A percentile compares a stretch with the other conserved stretches of the same genome.
Conservation (phyloP, 1,284 basidiomycete species). For the Cutaneotrichosporon sp. region DNA sequence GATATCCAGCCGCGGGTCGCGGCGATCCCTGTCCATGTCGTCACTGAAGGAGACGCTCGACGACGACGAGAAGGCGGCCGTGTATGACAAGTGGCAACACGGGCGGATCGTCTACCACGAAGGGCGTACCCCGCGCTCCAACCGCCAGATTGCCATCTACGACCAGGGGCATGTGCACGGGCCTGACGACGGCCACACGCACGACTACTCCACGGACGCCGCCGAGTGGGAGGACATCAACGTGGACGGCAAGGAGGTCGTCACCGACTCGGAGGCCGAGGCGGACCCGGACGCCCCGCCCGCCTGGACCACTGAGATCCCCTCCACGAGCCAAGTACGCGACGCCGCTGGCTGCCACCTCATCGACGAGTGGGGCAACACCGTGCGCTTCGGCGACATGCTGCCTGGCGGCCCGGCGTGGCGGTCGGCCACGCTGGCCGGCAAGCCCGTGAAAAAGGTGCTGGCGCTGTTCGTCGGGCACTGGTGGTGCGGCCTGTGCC, state of each 20-base stretch:
- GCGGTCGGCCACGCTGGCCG: neutral
- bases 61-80: neutral
- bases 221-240: constrained; percentile 9
- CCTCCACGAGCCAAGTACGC: neutral
- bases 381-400: constrained; percentile 4
- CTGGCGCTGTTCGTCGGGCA: constrained; percentile 50
- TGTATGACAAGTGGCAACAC: neutral
- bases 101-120: neutral
- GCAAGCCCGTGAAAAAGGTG: constrained; percentile 18
- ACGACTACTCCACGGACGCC: neutral
- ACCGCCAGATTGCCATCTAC: neutral
- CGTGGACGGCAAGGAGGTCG: neutral
- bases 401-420: constrained; percentile 1
- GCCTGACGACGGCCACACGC: too few relatives aligned
- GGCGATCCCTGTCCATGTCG: neutral
- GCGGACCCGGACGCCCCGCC: neutral
- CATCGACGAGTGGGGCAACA: constrained; percentile 8
- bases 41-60: neutral
- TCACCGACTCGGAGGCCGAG: neutral
- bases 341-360: constrained; percentile 2
- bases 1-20: neutral
- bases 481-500: constrained; percentile 54
- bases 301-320: constrained; percentile 3
- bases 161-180: neutral
- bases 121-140: neutral